Evolutionary conservation across 1,284 basidiomycete species (phyloP).

Genomic region (Malassezia nana): DNA sequence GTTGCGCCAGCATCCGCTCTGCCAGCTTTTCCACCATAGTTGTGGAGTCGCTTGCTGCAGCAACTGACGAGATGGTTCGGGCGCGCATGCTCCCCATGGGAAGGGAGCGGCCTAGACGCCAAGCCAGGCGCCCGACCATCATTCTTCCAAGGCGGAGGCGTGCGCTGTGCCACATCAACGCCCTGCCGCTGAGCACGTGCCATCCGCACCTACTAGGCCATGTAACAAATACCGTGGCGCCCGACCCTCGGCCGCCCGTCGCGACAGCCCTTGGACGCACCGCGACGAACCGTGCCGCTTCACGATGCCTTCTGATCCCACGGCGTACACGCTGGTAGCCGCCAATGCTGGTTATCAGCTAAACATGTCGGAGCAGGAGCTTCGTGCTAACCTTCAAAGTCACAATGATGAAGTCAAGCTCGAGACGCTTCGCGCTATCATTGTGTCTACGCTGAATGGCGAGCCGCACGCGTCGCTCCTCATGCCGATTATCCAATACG

Average conservation of each 20-base stretch:
- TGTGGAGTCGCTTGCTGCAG: neutral
- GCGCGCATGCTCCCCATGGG: neutral
- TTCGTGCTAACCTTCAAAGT: constrained; percentile 79
- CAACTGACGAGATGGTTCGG: neutral
- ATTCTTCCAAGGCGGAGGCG: neutral
- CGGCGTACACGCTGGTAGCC: constrained; percentile 18
- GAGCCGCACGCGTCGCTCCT: constrained; percentile 77
- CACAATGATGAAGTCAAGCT: constrained; percentile 95
- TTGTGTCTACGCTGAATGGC: constrained; percentile 89
- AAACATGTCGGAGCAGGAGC: constrained; percentile 53
- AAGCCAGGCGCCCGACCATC: neutral
- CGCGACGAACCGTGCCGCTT: constrained; percentile 5
- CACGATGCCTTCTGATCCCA: constrained; percentile 17
- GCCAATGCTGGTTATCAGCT: constrained; percentile 15
- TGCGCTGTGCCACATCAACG: neutral
- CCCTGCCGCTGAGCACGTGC: constrained; percentile 7
- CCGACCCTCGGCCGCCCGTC: constrained; percentile 5
- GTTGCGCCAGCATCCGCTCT: constrained; percentile 20
- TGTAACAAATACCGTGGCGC: neutral
- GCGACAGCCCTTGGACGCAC: neutral
- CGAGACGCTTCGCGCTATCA: constrained; percentile 90
- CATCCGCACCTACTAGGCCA: constrained; percentile 4
- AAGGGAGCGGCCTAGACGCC: neutral
- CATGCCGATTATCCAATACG: constrained; percentile 98
- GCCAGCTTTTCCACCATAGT: constrained; percentile 14